Percentiles rank a stretch among this genome's conserved stretches.
Evolutionary conservation across 176 grass and related monocot genomes (phyloP).

Genomic region (Rhynchospora tenuis): DNA sequence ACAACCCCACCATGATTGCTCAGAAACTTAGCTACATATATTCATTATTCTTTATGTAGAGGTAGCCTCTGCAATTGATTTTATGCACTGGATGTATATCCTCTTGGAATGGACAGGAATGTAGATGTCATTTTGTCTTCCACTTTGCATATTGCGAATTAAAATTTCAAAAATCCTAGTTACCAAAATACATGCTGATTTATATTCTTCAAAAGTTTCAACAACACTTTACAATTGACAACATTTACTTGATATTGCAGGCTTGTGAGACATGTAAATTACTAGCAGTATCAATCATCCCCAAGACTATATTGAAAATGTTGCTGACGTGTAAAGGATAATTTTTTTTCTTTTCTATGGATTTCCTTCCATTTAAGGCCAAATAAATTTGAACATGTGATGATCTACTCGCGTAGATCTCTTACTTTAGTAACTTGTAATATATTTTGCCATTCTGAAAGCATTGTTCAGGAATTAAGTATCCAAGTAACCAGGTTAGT

Average conservation of each 20-base stretch:
- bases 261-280: background rate
- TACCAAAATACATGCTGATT: background rate
- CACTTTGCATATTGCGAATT: background rate
- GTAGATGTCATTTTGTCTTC: background rate
- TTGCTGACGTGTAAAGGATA: background rate
- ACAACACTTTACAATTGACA: background rate
- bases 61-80: background rate
- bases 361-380: background rate
- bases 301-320: background rate
- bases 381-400: background rate
- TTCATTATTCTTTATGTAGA: background rate
- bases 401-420: background rate
- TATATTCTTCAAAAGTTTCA: background rate
- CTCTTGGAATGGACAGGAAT: background rate
- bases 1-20: background rate
- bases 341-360: background rate
- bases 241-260: background rate
- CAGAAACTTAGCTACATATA: background rate
- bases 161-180: background rate
- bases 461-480: background rate
- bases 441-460: background rate
- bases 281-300: background rate
- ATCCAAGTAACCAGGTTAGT: background rate
- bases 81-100: background rate
- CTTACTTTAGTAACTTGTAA: background rate